Base-by-base conservation (phyloP, 78 protist genomes). In the Protostelium mycophagum region DNA sequence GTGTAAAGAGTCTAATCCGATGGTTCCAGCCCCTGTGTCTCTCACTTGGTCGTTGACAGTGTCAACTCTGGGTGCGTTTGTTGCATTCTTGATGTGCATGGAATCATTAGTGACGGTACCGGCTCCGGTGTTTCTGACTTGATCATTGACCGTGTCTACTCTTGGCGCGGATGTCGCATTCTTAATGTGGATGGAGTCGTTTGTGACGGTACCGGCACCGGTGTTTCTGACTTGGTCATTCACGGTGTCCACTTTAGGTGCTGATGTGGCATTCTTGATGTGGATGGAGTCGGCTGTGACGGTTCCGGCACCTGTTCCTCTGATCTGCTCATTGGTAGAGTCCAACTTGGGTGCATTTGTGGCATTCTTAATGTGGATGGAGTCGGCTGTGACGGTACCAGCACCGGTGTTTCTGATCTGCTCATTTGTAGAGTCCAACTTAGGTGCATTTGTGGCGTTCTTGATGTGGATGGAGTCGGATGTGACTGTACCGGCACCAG, bases 131-230 rank as follows among this genome's bases (percentile, higher is more conserved):
- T n/a, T n/a, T 28, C 91, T 28, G 38, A 91, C 88, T 91, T 91
- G 94, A 35, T 91, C 31, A 38, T 91, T 91, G 28, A 91, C 94
- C 38, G 87, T 85, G 35, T 87, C 85, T n/a, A 39, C 28, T 51
- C 89, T 91, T 91, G 94, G 94, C 37, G 94, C 94, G 28, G 85
- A 51, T 35, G 88, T n/a, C 37, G 88, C 84, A 51, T 90, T 85
- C 1, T 16, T 0, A 0, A 87, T 85, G 0, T 85, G 31, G 38
- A 90, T 37, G 34, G 28, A 51, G 34, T 85, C 29, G 28, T 35
- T 36, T 34, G 39, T 51, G 73, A 51, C 73, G 31, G 39, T 87
- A 85, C 87, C 89, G 0, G 28, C 63, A 37, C 88, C 92, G 28
- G 35, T 89, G 39, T 86, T 91, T 28, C 91, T 37, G 31, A 87